Evolutionary conservation across 169 alveolate species (phyloP), one percentile per base, ranked within the genome.

Genomic region (Eimeria acervulina): DNA sequence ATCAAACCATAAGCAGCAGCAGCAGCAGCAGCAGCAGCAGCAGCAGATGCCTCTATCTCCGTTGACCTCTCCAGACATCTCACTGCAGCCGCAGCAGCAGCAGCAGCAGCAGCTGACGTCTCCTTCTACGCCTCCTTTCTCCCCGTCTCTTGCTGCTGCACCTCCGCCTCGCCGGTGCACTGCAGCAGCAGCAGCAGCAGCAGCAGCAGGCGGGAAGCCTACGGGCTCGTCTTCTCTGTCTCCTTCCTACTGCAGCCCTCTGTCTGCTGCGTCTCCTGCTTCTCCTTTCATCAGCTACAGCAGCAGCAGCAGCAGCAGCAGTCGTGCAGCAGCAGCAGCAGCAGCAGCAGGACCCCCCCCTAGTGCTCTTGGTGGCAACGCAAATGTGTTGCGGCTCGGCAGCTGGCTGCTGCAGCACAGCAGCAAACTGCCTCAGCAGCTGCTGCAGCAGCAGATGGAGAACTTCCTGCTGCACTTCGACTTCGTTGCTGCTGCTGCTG

Each of bases 11-110:
- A 13, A 63, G 74, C 74, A 63, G 74, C 74, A 63, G 74, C 84
- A 31, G 44, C 84, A 72, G 84, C 84, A 72, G 84, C 84, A 72
- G 84, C 84, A 72, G 84, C 84, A 72, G 47, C 59, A 51, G 59
- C 59, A 10, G 59, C 59, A 51, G 59, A 51, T 10, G 21, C 59
- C 59, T 51, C 21, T 51, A 17, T 51, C 59, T 51, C 59, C 59
- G 0, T 10, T 51, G 15, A 12, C 59, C 15, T 51, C 59, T 51
- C 59, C 59, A 12, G 59, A 51, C 15, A 17, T 17, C 59, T 51
- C 59, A 10, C 2, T 51, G 59, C 59, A 12, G 59, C 59, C 7
- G 59, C 59, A 10, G 59, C 59, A 51, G 59, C 59, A 51, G 59
- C 59, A 72, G 47, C 84, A 31, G 7, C 47, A 6, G 40, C 47